Percentiles rank a stretch among this genome's conserved stretches.
phyloP scores from a whole-genome alignment of 2,329 filamentous ascomycete species.

The Nothomitra cinnamomea region DNA sequence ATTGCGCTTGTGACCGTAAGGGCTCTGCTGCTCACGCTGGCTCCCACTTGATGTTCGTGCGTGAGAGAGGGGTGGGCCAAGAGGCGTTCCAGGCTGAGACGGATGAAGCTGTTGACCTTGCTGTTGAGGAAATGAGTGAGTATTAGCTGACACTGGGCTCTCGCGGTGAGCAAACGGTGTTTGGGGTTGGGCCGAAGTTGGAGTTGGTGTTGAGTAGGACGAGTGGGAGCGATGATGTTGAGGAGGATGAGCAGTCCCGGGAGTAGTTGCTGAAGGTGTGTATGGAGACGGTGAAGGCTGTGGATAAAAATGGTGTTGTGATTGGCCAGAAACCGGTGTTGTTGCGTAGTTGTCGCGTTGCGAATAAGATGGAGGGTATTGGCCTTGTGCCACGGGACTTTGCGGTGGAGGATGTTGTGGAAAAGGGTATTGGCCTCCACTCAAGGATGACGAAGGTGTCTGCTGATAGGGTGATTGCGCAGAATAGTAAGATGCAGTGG shows the following conservation, averaged over 20 bases:
- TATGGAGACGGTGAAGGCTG: constrained; percentile 17
- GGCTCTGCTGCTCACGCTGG: constrained; percentile 6
- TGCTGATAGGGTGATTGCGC: constrained; percentile 19
- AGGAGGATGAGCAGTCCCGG: constrained; percentile 14
- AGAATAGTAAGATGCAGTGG: constrained; percentile 20
- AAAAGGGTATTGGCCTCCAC: constrained; percentile 12
- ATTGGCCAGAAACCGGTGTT: constrained; percentile 5
- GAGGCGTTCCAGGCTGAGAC: constrained; percentile 30
- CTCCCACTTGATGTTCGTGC: constrained; percentile 6
- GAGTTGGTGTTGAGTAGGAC: constrained; percentile 40
- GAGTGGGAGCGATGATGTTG: constrained; percentile 32
- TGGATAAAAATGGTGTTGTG: constrained; percentile 16
- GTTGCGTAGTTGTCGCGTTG: constrained; percentile 3
- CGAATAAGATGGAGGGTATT: constrained; percentile 1
- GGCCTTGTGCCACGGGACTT: constrained; percentile 1
- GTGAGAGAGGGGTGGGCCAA: constrained; percentile 25
- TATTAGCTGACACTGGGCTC: constrained; percentile 18
- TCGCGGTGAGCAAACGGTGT: constrained; percentile 18
- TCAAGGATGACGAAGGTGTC: constrained; percentile 16
- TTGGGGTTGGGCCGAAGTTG: constrained; percentile 18
- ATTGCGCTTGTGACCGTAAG: constrained; percentile 9
- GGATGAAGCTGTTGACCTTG: constrained; percentile 19
- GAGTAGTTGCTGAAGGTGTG: constrained; percentile 18
- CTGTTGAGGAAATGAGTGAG: constrained; percentile 17
- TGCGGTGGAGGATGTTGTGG: constrained; percentile 2